Evolutionary conservation across 1,284 basidiomycete species (phyloP).

Genomic region (Wallemia mellicola): DNA sequence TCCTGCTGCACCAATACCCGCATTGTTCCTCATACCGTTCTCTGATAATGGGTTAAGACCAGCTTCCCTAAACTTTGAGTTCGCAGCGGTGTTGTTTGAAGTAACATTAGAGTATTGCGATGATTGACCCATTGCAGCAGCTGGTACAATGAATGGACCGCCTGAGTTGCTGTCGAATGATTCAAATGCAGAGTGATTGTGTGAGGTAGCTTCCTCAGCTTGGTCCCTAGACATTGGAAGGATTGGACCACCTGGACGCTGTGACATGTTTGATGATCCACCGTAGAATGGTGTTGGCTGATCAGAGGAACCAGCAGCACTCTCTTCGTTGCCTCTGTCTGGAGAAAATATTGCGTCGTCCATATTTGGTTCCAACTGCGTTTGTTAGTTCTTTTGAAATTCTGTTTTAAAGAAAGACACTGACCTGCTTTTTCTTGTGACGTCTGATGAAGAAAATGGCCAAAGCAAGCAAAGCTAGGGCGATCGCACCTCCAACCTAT

Average conservation of each 20-base stretch:
- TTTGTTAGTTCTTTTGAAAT: neutral
- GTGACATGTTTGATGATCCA: neutral
- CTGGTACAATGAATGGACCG: neutral
- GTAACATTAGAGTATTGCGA: neutral
- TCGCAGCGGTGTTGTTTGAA: neutral
- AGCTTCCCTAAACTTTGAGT: neutral
- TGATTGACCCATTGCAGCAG: neutral
- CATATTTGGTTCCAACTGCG: neutral
- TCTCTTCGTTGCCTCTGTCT: neutral
- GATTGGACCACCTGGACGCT: neutral
- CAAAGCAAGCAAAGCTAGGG: neutral
- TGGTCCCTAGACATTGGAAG: neutral
- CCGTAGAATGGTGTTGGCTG: neutral
- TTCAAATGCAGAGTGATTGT: neutral
- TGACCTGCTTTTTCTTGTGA: neutral
- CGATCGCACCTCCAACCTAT: neutral
- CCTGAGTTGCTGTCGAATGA: neutral
- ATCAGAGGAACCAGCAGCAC: neutral
- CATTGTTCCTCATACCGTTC: neutral
- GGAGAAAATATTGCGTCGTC: neutral
- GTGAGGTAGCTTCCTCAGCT: neutral
- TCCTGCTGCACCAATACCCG: neutral
- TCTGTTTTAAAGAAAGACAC: neutral
- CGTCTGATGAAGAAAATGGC: neutral
- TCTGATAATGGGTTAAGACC: neutral